phyloP scores from a whole-genome alignment of 2,329 filamentous ascomycete species.

The Pestalotiopsis sp. region DNA sequence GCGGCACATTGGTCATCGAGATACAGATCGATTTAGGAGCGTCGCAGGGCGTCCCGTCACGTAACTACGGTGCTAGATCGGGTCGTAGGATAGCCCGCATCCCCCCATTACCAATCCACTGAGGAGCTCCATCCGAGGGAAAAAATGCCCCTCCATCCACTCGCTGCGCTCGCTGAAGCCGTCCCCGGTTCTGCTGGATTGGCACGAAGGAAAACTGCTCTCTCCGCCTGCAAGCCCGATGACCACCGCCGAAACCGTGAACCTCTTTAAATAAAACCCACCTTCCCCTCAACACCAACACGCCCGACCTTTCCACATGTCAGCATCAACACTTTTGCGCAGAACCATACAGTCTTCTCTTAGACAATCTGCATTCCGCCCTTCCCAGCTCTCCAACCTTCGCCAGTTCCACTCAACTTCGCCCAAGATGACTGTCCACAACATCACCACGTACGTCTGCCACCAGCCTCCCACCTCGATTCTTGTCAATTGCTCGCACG shows the following conservation, averaged over 20 bases:
- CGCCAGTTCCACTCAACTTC: slow-evolving; percentile 38
- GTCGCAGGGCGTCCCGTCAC: neutral
- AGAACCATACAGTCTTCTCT: slow-evolving; percentile 6
- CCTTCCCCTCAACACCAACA: slow-evolving; percentile 11
- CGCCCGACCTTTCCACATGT: slow-evolving; percentile 7
- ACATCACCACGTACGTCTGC: slow-evolving; percentile 36
- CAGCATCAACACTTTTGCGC: slow-evolving; percentile 11
- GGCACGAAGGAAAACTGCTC: neutral
- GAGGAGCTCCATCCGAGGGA: neutral
- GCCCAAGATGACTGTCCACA: slow-evolving; percentile 46
- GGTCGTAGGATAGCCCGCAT: neutral
- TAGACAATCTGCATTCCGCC: slow-evolving; percentile 3
- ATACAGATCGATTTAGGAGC: too few relatives aligned
- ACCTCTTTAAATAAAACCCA: slow-evolving; percentile 11
- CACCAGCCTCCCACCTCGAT: neutral
- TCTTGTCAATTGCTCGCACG: neutral
- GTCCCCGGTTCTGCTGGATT: neutral
- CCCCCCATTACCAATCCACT: slow-evolving; percentile 4
- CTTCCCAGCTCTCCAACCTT: slow-evolving; percentile 9
- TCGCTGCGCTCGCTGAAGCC: neutral
- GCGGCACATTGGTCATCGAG: too few relatives aligned
- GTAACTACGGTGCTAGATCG: neutral
- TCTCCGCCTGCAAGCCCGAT: neutral
- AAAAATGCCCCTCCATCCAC: neutral
- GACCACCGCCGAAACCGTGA: slow-evolving; percentile 1